These are phyloP conservation scores for Trichoderma asperellum DNA, from an alignment of 2,329 filamentous ascomycete species.

Conservation along the genomic window DNA sequence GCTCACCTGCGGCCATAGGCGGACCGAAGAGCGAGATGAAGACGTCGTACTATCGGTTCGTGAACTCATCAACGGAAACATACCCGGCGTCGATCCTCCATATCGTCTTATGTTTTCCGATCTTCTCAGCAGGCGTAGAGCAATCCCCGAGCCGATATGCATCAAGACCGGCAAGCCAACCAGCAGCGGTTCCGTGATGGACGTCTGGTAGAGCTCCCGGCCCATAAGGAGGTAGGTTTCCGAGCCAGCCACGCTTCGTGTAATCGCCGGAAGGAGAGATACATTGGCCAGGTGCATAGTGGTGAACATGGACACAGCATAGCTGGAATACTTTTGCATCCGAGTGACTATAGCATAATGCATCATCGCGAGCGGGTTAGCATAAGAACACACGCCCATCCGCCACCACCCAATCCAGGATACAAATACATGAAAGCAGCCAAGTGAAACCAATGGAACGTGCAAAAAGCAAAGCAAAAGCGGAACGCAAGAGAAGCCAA, in stretches of 20 bases:
- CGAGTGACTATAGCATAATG: slow-evolving; percentile 45
- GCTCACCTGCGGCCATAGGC: slow-evolving; percentile 70
- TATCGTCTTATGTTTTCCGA: slow-evolving; percentile 74
- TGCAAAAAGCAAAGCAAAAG: background rate
- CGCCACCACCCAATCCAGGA: background rate
- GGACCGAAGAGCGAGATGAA: slow-evolving; percentile 36
- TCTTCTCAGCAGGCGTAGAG: slow-evolving; percentile 74
- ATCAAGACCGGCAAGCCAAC: slow-evolving; percentile 73
- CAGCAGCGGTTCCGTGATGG: slow-evolving; percentile 77
- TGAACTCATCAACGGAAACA: slow-evolving; percentile 46
- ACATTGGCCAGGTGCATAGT: slow-evolving; percentile 80
- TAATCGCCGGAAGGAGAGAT: slow-evolving; percentile 76
- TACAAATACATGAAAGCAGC: background rate
- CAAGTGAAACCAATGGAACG: background rate
- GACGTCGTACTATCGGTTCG: slow-evolving; percentile 34
- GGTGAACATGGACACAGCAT: slow-evolving; percentile 78
- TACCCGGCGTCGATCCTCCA: slow-evolving; percentile 67
- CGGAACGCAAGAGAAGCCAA: slow-evolving; percentile 2
- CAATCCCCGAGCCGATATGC: slow-evolving; percentile 78
- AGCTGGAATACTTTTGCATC: slow-evolving; percentile 86
- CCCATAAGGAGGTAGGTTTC: slow-evolving; percentile 90
- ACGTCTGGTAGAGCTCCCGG: slow-evolving; percentile 88
- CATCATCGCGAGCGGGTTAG: slow-evolving; percentile 10
- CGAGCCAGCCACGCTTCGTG: slow-evolving; percentile 71
- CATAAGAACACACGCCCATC: background rate